Conservation (phyloP, 768 basidiomycete species). For the Mycena metata region DNA sequence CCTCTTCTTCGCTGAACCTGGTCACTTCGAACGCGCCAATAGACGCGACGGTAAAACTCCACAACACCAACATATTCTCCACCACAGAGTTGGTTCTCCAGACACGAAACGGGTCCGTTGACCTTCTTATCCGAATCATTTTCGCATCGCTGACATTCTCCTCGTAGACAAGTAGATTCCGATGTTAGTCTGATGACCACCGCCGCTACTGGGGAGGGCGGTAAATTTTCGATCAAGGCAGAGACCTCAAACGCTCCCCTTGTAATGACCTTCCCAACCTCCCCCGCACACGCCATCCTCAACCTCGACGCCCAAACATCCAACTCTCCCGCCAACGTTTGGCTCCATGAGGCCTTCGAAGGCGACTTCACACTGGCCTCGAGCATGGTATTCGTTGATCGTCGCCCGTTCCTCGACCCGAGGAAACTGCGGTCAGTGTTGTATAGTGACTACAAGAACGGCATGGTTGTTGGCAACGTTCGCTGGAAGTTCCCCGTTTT, state of each 20-base stretch:
- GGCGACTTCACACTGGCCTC: slow-evolving; percentile 46
- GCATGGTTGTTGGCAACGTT: slow-evolving; percentile 30
- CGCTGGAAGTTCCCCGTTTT: slow-evolving; percentile 36
- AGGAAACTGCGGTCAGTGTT: slow-evolving; percentile 32
- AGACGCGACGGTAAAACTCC: slow-evolving; percentile 53
- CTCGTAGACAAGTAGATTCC: slow-evolving; percentile 28
- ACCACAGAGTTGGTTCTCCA: slow-evolving; percentile 44
- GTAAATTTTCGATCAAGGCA: slow-evolving; percentile 46
- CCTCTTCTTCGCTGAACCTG: slow-evolving; percentile 46
- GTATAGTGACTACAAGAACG: slow-evolving; percentile 28
- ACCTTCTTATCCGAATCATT: neutral
- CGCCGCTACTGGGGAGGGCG: slow-evolving; percentile 39
- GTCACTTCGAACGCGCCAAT: slow-evolving; percentile 60
- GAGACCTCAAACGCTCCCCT: slow-evolving; percentile 48
- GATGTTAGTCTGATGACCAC: slow-evolving; percentile 30
- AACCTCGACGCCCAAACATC: slow-evolving; percentile 41
- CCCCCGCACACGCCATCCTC: slow-evolving; percentile 46
- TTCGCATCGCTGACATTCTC: neutral
- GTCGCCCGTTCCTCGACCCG: slow-evolving; percentile 36
- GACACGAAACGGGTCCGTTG: slow-evolving; percentile 58
- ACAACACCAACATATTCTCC: slow-evolving; percentile 44
- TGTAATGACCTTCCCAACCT: slow-evolving; percentile 40
- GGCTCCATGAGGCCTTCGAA: slow-evolving; percentile 48
- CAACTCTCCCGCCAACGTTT: slow-evolving; percentile 49
- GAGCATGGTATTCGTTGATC: slow-evolving; percentile 35